Evolutionary conservation across 2,329 filamentous ascomycete species (phyloP).

Genomic region (Emmonsia crescens): DNA sequence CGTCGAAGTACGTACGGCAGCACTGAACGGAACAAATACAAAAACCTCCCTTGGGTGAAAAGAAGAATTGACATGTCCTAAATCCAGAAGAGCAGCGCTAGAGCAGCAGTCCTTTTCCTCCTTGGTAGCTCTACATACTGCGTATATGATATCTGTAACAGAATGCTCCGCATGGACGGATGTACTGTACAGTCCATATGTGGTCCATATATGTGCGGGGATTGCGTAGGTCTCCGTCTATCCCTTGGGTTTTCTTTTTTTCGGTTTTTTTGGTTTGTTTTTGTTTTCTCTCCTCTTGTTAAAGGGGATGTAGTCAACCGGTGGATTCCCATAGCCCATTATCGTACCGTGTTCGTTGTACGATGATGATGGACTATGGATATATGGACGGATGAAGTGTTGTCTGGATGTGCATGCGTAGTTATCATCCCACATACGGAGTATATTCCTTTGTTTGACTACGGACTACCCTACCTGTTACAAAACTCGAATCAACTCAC

Average conservation of each 20-base stretch:
- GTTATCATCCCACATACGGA: no score
- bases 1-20: neutral
- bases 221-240: neutral
- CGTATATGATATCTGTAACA: neutral
- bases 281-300: neutral
- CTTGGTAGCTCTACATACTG: neutral
- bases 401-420: no score
- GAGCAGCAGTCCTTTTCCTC: neutral
- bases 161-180: neutral
- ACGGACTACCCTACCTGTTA: no score
- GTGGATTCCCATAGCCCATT: neutral
- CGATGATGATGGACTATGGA: neutral
- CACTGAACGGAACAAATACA: neutral
- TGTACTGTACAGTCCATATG: no score
- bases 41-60: neutral
- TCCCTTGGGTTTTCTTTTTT: neutral
- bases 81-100: neutral
- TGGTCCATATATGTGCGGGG: neutral
- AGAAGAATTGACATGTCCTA: neutral
- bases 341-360: neutral
- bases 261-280: no score
- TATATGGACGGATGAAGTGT: neutral
- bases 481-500: no score
- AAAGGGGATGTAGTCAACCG: neutral
- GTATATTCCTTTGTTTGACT: no score